phyloP scores from a whole-genome alignment of 129 eudicot genomes.

The Solidago caesia region DNA sequence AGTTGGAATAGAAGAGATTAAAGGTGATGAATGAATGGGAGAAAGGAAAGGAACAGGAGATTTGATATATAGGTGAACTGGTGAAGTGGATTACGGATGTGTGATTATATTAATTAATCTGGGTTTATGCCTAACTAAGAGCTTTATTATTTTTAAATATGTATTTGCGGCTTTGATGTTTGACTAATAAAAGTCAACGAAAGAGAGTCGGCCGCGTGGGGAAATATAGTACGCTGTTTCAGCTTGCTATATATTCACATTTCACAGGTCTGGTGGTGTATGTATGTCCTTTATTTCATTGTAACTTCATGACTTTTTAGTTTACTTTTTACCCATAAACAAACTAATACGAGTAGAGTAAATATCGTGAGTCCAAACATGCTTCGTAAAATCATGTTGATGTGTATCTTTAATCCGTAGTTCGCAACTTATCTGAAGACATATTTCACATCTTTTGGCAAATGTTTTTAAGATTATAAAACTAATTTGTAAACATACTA shows the following conservation, averaged over 20 bases:
- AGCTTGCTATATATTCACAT: constrained; percentile 16
- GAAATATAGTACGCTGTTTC: constrained; percentile 28
- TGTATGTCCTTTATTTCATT: no score
- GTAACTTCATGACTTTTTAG: no score
- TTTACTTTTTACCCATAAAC: no score
- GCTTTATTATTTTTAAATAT: constrained; percentile 33
- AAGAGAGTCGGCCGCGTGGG: constrained; percentile 46
- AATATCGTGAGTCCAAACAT: no score
- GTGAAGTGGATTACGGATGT: constrained; percentile 12
- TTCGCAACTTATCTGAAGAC: no score
- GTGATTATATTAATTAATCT: constrained; percentile 28
- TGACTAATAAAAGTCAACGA: constrained; percentile 47
- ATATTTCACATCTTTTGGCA: no score
- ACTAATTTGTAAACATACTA: no score
- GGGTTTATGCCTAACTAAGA: constrained; percentile 67
- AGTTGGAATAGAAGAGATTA: background rate
- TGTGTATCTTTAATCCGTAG: no score
- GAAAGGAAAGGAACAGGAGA: constrained; percentile 32
- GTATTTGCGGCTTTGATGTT: constrained; percentile 49
- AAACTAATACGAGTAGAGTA: no score
- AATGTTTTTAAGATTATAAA: no score
- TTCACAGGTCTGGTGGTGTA: no score
- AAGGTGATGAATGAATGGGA: constrained; percentile 17
- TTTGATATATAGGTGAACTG: constrained; percentile 30
- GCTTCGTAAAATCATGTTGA: no score